Evolutionary conservation across 106 monocot species (phyloP).

Genomic region (Platanthera guangdongensis): DNA sequence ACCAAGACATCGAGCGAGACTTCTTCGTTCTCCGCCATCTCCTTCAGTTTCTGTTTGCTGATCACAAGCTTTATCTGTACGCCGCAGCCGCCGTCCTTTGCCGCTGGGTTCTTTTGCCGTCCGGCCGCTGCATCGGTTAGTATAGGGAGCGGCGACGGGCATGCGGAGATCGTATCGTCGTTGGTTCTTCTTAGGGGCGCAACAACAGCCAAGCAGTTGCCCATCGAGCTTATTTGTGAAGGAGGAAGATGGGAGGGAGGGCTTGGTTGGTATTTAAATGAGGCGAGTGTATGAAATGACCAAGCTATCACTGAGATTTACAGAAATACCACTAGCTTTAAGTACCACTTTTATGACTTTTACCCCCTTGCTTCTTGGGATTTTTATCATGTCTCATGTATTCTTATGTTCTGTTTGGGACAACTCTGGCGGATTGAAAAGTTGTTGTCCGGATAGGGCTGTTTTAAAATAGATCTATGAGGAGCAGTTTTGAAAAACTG

Average conservation of each 20-base stretch:
- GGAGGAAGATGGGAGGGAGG: not conserved
- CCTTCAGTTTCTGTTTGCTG: slow-evolving; percentile 42
- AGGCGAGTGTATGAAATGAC: not conserved
- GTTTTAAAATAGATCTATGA: too few relatives aligned
- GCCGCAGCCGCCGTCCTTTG: not conserved
- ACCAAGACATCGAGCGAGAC: slow-evolving; percentile 23
- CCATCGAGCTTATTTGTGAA: not conserved
- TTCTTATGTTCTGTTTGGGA: too few relatives aligned
- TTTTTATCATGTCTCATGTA: too few relatives aligned
- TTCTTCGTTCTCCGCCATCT: slow-evolving; percentile 23
- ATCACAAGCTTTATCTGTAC: slow-evolving; percentile 37
- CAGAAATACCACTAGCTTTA: not conserved
- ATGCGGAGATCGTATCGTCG: too few relatives aligned
- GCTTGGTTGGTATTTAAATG: not conserved
- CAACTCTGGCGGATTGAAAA: too few relatives aligned
- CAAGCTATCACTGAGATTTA: not conserved
- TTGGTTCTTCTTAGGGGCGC: not conserved
- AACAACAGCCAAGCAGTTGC: not conserved
- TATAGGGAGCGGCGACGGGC: not conserved
- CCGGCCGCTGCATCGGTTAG: not conserved
- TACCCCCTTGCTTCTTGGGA: too few relatives aligned
- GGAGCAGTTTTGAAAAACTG: too few relatives aligned
- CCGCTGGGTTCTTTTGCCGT: not conserved
- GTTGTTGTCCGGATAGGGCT: too few relatives aligned
- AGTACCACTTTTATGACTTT: not conserved